A percentile compares a stretch with the other conserved stretches of the same genome.
These are phyloP conservation scores for Viola odorata DNA, from an alignment of 345 rosid species.

Conservation along the genomic window DNA sequence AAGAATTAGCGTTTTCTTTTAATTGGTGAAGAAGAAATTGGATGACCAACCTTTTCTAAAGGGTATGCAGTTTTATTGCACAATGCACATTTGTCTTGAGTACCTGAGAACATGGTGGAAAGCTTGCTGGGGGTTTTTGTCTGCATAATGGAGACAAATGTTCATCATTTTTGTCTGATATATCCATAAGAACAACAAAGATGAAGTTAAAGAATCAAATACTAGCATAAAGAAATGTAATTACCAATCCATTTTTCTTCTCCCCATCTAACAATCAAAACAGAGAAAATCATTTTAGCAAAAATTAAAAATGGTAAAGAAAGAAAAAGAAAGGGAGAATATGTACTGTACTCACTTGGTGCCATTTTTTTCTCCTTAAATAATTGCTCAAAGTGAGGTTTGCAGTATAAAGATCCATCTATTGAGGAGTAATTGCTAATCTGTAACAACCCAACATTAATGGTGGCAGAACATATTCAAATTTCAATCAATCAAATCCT, in stretches of 20 bases:
- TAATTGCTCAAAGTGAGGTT: slow-evolving; percentile 84
- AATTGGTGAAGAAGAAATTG: neutral
- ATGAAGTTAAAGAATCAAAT: neutral
- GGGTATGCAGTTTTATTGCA: slow-evolving; percentile 48
- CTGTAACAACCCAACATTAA: slow-evolving; percentile 21
- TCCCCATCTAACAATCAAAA: slow-evolving; percentile 36
- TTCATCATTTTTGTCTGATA: too few relatives aligned
- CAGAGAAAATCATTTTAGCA: neutral
- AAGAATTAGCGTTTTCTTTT: too few relatives aligned
- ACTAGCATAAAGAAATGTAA: neutral
- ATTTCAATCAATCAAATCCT: too few relatives aligned
- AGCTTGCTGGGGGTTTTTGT: slow-evolving; percentile 41
- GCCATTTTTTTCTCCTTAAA: slow-evolving; percentile 59
- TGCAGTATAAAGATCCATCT: slow-evolving; percentile 77
- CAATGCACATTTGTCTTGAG: slow-evolving; percentile 42
- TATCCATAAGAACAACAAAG: neutral
- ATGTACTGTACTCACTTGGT: slow-evolving; percentile 36
- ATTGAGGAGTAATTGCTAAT: slow-evolving; percentile 61
- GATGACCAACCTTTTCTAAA: slow-evolving; percentile 39
- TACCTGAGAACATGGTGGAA: slow-evolving; percentile 40
- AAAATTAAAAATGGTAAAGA: neutral
- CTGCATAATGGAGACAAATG: slow-evolving; percentile 16
- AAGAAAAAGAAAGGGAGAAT: neutral
- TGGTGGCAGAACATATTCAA: neutral
- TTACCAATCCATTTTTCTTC: slow-evolving; percentile 33